These are phyloP conservation scores for Hypericum androsaemum DNA, from an alignment of 345 rosid genomes.

Conservation along the genomic window DNA sequence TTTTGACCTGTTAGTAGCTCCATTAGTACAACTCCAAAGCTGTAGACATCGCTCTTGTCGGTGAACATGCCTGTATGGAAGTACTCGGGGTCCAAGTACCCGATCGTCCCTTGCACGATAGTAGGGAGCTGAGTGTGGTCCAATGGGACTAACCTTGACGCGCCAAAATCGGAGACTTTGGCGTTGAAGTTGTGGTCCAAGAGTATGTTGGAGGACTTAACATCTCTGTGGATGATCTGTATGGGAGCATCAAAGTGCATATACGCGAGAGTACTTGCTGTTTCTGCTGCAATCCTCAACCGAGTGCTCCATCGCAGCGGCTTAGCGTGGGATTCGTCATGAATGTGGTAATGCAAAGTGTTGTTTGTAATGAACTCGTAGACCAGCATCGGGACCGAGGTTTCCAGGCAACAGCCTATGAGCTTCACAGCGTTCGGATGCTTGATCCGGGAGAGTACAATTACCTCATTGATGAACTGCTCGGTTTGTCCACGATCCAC, in stretches of 20 bases:
- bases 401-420: conserved; percentile 23
- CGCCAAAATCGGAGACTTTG: conserved; percentile 45
- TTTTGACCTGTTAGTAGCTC: conserved; percentile 28
- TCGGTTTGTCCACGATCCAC: too few relatives aligned
- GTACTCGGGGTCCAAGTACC: conserved; percentile 42
- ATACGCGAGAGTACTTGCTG: conserved; percentile 29
- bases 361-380: conserved; percentile 18
- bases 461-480: too few relatives aligned
- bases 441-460: conserved; percentile 21
- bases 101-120: conserved; percentile 38
- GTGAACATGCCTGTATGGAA: conserved; percentile 28
- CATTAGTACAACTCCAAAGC: conserved; percentile 36
- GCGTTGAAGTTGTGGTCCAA: conserved; percentile 27
- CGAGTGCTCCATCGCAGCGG: conserved; percentile 27
- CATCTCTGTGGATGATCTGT: too few relatives aligned
- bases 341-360: conserved; percentile 15
- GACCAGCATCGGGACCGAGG: conserved; percentile 18
- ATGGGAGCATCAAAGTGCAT: conserved; percentile 35
- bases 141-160: conserved; percentile 31
- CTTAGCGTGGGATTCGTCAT: neutral
- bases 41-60: conserved; percentile 44
- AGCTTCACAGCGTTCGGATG: conserved; percentile 20
- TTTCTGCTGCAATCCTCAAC: conserved; percentile 26
- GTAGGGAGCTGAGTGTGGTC: conserved; percentile 29
- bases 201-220: conserved; percentile 40